Evolutionary conservation across 495 filamentous ascomycete genomes (phyloP), one percentile per base, ranked within the genome.

Genomic region (Delitschia confertaspora): DNA sequence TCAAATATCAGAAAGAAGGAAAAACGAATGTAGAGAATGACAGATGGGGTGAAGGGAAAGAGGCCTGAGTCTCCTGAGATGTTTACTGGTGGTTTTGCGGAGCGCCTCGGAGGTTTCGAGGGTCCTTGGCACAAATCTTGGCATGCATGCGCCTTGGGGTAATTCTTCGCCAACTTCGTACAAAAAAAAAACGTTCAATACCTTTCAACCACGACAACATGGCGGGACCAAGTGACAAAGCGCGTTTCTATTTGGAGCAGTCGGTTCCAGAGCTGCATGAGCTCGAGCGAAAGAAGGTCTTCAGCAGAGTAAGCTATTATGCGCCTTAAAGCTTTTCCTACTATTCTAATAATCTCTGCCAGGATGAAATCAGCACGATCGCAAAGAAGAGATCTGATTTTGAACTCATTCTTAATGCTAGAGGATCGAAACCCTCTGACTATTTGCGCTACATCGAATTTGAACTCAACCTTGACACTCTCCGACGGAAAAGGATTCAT

Each of bases 221-320:
- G 88, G 76, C 85, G 1, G 76, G 74, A 32, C 77, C 85, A 30
- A 83, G 82, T 47, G 93, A 98, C 59, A 96, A 95, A 65, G 89
- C 88, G 13, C 83, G 89, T 20, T 95, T 88, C 65, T 95, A 82
- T 61, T 71, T 96, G 32, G 91, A 98, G 66, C 79, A 86, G 48
- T 83, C 83, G 4, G 84, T 93, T 25, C 85, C 88, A 5, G 87
- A 95, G 61, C 75, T 98, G 26, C 85, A 83, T 36, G 87, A 93
- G 43, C 85, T 83, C 47, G 79, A 89, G 60, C 73, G 82, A 41
- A 93, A 94, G 57, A 79, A 84, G 41, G 81, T 96, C 45, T 96
- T 96, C 66, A 76, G 66, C 43, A 79, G 79, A 67, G 85, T 83
- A 65, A 27, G 59, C 56, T 17, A n/a, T 13, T 14, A 6, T 21